Evolutionary conservation across 1,284 basidiomycete species (phyloP), one percentile per base, ranked within the genome.

Genomic region (Trichosporon inkin): DNA sequence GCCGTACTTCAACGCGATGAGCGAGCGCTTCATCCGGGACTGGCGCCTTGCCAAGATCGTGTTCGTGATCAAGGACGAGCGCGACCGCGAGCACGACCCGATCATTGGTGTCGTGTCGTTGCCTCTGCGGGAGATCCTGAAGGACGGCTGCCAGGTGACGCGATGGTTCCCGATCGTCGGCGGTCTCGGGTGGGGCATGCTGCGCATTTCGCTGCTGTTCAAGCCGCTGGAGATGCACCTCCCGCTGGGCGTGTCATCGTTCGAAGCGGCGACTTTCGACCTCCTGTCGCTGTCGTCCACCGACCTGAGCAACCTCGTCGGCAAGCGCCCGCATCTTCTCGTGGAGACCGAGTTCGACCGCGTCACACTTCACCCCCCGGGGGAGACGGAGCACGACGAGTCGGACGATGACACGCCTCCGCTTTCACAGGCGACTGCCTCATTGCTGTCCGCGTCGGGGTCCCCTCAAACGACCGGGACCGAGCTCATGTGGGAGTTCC

Each of bases 1-100:
- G 40, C 80, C 80, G 2, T 81, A 80, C 65, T 80, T 77, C 68
- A 80, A 81, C 61, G 80, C 80, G 2, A 70, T 76, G n/a, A 77
- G 77, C 44, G 80, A 81, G 64, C 64, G 80, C 20, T 81, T 80
- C 56, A 65, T 81, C n/a, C 62, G 78, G 19, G 79, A 81, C 68
- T 81, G 80, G 79, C 70, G 71, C 10, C 66, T 73, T 34, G 75
- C 77, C n/a, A 71, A 73, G 53, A 67, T 81, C 54, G 71, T 74
- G 24, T 71, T 81, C 56, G 80, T 80, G 0, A 71, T 81, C 8
- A 64, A 77, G 47, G 79, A 81, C 58, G 75, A 77, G 60, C 62
- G 78, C 28, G 73, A 79, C 62, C 61, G 77, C 41, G 78, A 80
- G 62, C 76, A 77, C 64, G 72, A 77, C 67, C 74, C 76, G 13